Base-by-base conservation (phyloP, 352 stramenopile genomes). In the Aphanomyces stellatus region DNA sequence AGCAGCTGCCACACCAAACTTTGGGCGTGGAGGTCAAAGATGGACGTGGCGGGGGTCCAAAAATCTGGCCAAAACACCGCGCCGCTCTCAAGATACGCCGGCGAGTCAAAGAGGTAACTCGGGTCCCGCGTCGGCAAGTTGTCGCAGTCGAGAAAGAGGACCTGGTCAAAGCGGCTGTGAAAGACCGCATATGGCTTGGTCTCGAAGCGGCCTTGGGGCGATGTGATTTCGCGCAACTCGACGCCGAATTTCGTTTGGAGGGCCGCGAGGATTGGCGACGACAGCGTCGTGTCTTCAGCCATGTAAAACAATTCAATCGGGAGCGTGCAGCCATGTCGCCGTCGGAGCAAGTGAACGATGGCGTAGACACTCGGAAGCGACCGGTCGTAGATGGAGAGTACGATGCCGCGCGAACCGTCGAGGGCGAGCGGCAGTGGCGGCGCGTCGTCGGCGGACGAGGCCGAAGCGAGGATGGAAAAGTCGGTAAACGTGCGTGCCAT, bases 51-150 rank as follows among this genome's bases (percentile, higher is more conserved):
- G 22, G 83, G 85, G 46, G 90, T 81, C 83, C 85, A 93, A 61
- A 85, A 92, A 67, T 93, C 85, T 3, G 85, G 85, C 85, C 87
- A 95, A 66, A 93, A 95, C 60, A 93, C 82, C 24, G 87, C 87
- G 33, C 87, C 85, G 0, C 80, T 91, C 10, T 69, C 68, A 22
- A 88, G 33, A 41, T 92, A 93, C 70, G 90, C 82, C 1, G 78
- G 80, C 8, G 88, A 77, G 37, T 91, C 80, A 43, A 95, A 95
- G 30, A 95, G 67, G 67, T 92, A 93, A n/a, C 81, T 89, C 28
- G 87, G 87, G 73, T 95, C 87, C 56, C 84, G 82, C 0, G 79
- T 72, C 2, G 87, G 80, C 28, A 93, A 72, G 34, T 93, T 95
- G 71, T 95, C 87, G 2, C 82, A 81, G 62, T 95, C 85, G 30